Evolutionary conservation across 2,329 filamentous ascomycete species (phyloP).

Genomic region (Dryadomyces quercus-mongolicae): DNA sequence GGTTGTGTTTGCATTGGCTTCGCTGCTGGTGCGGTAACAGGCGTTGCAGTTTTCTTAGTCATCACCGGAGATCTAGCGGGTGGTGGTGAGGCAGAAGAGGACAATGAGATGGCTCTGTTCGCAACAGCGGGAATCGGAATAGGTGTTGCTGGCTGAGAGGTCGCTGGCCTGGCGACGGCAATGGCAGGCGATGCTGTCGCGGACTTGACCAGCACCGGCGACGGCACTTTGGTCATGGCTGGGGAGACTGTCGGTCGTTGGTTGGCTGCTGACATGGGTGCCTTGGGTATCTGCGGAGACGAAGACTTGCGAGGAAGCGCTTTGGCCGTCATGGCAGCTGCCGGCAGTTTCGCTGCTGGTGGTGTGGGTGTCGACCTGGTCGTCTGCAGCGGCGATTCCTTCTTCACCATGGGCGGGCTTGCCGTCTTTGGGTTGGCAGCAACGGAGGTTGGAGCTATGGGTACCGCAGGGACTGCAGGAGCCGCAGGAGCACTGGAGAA

Average conservation of each 20-base stretch:
- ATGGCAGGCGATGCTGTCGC: slow-evolving; percentile 3
- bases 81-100: slow-evolving; percentile 6
- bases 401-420: slow-evolving; percentile 3
- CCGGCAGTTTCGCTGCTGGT: background rate
- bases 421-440: no score
- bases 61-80: slow-evolving; percentile 14
- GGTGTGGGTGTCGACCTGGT: slow-evolving; percentile 12
- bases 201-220: slow-evolving; percentile 8
- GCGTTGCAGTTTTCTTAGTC: slow-evolving; percentile 1
- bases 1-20: slow-evolving; percentile 7
- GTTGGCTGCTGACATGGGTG: slow-evolving; percentile 6
- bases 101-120: slow-evolving; percentile 7
- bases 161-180: slow-evolving; percentile 12
- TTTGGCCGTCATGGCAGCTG: slow-evolving; percentile 6
- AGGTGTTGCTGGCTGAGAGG: slow-evolving; percentile 7
- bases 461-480: no score
- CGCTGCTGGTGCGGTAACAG: background rate
- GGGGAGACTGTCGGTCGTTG: slow-evolving; percentile 1
- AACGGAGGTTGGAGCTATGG: no score
- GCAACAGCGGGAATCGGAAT: background rate
- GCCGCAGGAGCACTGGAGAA: background rate
- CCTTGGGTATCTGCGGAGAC: slow-evolving; percentile 5
- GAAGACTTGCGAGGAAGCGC: background rate
- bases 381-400: slow-evolving; percentile 11
- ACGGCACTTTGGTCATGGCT: background rate